Evolutionary conservation across 192 early-diverging fungal genomes (phyloP), one percentile per base, ranked within the genome.

Genomic region (Gonapodya prolifera): DNA sequence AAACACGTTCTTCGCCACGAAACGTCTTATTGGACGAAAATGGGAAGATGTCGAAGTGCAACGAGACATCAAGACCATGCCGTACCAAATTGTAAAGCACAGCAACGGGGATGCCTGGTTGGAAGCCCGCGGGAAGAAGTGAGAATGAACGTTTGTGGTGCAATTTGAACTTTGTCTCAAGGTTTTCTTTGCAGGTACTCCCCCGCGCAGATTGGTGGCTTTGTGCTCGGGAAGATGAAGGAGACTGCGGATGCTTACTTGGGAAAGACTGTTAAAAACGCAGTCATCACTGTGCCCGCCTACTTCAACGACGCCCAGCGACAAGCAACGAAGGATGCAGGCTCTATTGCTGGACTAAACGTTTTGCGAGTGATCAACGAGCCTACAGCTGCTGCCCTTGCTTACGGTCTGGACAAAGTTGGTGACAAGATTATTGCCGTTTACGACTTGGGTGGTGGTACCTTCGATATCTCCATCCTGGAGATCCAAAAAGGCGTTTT

Each of bases 221-320:
- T 96, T 82, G 89, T 97, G n/a, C 89, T 98, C n/a, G 90, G 91
- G 80, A 99, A 99, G 87, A 96, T 99, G 96, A 98, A 97, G 89
- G 97, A 99, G 81, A 97, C 95, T 31, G 95, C 97, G 2, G 87
- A 89, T 75, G 78, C 78, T 29, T 91, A 86, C 79, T 81, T 96
- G 36, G 92, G 93, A 75, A 95, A 91, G 84, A 82, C 89, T 30
- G 90, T 92, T 76, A 91, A 94, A 82, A 89, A 97, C 85, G 28
- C 36, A 85, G 87, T 99, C 61, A 89, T 99, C 80, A 99, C 97
- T 45, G 97, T 99, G 34, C 97, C 97, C 30, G 97, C 97, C 76
- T 99, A 99, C 86, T 99, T 99, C 84, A 96, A 97, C 86, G 94
- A 97, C 80, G 91, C 95, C 61, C 95, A 97, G 83, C 92, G 95